Evolutionary conservation across 2,329 filamentous ascomycete genomes (phyloP).

Genomic region (Teratosphaeria gauchensis): DNA sequence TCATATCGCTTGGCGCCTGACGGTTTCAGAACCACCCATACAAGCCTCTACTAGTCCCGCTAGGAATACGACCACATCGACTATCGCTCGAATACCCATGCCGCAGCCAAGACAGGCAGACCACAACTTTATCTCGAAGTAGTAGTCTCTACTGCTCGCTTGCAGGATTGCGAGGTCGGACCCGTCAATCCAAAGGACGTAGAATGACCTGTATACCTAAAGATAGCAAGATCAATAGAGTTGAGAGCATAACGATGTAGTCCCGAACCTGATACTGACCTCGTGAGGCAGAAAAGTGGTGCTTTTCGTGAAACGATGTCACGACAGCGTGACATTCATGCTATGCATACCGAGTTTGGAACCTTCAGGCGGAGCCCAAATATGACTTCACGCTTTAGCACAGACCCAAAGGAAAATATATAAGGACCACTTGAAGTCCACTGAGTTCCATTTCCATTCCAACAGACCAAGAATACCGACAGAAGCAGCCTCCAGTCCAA

Average conservation of each 20-base stretch:
- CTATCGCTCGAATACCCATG: background rate
- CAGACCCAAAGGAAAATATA: background rate
- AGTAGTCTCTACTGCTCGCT: no score
- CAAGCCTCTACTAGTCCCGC: no score
- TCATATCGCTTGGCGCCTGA: background rate
- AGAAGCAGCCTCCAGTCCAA: background rate
- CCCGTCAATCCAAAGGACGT: no score
- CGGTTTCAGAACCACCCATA: background rate
- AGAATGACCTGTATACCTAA: background rate
- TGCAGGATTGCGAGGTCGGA: no score
- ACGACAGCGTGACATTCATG: background rate
- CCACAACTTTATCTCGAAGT: no score
- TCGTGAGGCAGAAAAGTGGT: background rate
- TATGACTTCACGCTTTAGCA: background rate
- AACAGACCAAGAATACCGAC: background rate
- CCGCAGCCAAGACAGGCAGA: no score
- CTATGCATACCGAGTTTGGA: background rate
- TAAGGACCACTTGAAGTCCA: background rate
- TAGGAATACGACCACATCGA: background rate
- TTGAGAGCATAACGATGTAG: background rate
- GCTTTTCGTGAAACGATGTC: background rate
- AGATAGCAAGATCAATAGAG: background rate
- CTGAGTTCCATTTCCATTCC: background rate
- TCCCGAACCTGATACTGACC: background rate
- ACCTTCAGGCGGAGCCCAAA: background rate